Base-by-base conservation (phyloP, 2,329 filamentous ascomycete species). In the Aspergillus sp. region DNA sequence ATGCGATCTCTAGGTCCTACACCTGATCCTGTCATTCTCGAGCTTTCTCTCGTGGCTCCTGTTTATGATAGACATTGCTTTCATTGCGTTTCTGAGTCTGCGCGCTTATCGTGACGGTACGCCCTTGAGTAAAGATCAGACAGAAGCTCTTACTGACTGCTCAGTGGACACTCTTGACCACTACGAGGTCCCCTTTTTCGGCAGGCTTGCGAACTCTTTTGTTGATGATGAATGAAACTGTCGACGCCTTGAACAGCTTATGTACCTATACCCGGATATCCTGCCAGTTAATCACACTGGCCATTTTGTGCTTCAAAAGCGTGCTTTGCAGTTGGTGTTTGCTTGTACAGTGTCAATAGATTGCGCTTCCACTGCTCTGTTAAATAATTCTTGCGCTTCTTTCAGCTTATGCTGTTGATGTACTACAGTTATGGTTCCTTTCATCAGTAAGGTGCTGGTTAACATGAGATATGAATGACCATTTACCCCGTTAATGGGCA, bases 151-250 rank as follows among this genome's bases (percentile, higher is more conserved):
- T 35, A 46, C 58, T 61, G 49, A 63, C 47, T 39, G 12, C 2
- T 9, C 29, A 83, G 80, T 82, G 44, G 80, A 83, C 52, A 81
- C 76, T 1, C 70, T 83, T 43, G 71, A 77, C 47, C 72, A 91
- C 63, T 94, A 83, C 52, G 90, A 97, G 67, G 77, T 96, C 2
- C 91, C 91, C 0, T 81, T 94, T 60, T 85, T 97, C 60, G 93
- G 93, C 4, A 76, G 76, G 38, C 72, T 96, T 57, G 93, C 93
- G 39, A 94, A 85, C 68, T 85, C 85, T 28, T 91, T 96, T 62
- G 77, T 97, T 48, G 91, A 96, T 60, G 87, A 95, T 62, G 93
- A 96, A 66, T 85, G 61, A 68, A 43, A 34, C 7, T 12, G n/a
- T 33, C 32, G 32, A 32, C 39, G 29, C 28, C 39, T 19, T 39